phyloP scores from a whole-genome alignment of 371 early-diverging fungal genomes.

The Dinochytrium kinnereticum region DNA sequence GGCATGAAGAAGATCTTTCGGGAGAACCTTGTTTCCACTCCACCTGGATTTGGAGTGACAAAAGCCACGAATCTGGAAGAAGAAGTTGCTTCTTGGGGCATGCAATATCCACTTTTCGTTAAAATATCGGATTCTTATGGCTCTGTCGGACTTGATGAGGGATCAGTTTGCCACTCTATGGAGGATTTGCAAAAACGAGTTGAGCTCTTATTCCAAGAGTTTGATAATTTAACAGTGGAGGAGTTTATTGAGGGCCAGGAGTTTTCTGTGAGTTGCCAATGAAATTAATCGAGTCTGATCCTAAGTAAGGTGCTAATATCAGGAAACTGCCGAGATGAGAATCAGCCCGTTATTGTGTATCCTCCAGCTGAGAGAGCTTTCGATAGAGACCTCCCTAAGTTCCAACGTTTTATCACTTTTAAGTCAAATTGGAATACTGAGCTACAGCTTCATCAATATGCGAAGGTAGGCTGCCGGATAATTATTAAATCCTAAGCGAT shows the following conservation, averaged over 20 bases:
- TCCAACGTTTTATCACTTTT: conserved; percentile 44
- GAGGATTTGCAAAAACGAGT: conserved; percentile 26
- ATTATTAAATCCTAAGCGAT: not conserved
- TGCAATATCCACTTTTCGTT: conserved; percentile 45
- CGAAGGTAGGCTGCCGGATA: conserved; percentile 15
- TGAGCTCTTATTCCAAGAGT: conserved; percentile 29
- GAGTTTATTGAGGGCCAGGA: conserved; percentile 49
- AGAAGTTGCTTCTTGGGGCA: conserved; percentile 35
- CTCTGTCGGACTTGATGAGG: conserved; percentile 40
- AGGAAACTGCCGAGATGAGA: conserved; percentile 44
- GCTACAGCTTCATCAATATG: conserved; percentile 28
- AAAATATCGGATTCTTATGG: conserved; percentile 46
- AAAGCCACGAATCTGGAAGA: conserved; percentile 29
- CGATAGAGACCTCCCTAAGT: conserved; percentile 42
- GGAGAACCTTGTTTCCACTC: conserved; percentile 38
- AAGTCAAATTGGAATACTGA: conserved; percentile 43
- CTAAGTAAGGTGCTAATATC: conserved; percentile 39
- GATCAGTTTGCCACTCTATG: conserved; percentile 34
- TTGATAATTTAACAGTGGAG: conserved; percentile 41
- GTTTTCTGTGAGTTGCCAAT: conserved; percentile 34
- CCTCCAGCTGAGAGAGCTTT: conserved; percentile 47
- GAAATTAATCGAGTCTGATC: no score
- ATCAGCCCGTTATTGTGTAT: conserved; percentile 40
- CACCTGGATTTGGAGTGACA: conserved; percentile 39
- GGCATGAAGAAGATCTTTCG: conserved; percentile 48